A percentile compares a stretch with the other conserved stretches of the same genome.
phyloP scores from a whole-genome alignment of 2,329 filamentous ascomycete genomes.

The Sarocladium brachiariae region DNA sequence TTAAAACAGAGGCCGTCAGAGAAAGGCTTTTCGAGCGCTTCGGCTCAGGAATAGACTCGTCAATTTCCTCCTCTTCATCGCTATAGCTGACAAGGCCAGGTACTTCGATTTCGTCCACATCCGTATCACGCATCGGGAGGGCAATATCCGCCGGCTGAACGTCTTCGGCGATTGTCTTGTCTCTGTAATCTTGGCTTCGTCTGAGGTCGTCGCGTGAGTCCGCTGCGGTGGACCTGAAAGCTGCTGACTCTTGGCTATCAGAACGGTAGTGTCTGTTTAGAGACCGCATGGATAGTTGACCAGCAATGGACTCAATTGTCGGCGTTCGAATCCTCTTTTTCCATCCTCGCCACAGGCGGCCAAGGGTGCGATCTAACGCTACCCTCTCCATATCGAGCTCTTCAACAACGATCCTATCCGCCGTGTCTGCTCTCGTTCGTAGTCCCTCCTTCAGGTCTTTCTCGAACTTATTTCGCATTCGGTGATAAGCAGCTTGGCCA shows the following conservation, averaged over 20 bases:
- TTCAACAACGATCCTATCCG: slow-evolving; percentile 72
- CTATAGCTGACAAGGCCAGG: slow-evolving; percentile 58
- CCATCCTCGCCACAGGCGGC: slow-evolving; percentile 90
- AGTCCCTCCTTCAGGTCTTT: slow-evolving; percentile 50
- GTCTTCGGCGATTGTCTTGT: slow-evolving; percentile 19
- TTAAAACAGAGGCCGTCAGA: slow-evolving; percentile 23
- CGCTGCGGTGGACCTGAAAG: slow-evolving; percentile 16
- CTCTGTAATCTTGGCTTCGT: slow-evolving; percentile 14
- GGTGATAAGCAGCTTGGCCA: slow-evolving; percentile 72
- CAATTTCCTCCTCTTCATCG: slow-evolving; percentile 50
- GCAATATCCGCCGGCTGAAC: slow-evolving; percentile 44
- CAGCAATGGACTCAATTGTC: slow-evolving; percentile 35
- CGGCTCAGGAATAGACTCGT: slow-evolving; percentile 24
- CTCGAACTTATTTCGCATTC: slow-evolving; percentile 52
- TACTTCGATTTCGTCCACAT: slow-evolving; percentile 75
- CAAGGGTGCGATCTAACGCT: slow-evolving; percentile 80
- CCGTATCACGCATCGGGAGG: slow-evolving; percentile 59
- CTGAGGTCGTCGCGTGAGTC: slow-evolving; percentile 10
- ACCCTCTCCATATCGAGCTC: slow-evolving; percentile 91
- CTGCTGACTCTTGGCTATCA: slow-evolving; percentile 28
- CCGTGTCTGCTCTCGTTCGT: slow-evolving; percentile 38
- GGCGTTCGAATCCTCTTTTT: slow-evolving; percentile 72
- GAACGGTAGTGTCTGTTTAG: slow-evolving; percentile 24
- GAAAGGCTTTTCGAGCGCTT: slow-evolving; percentile 40
- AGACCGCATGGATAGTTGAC: slow-evolving; percentile 1